These are phyloP conservation scores for Sphagnum contortum DNA, from an alignment of 225 moss, liverwort and hornwort species.

Conservation along the genomic window DNA sequence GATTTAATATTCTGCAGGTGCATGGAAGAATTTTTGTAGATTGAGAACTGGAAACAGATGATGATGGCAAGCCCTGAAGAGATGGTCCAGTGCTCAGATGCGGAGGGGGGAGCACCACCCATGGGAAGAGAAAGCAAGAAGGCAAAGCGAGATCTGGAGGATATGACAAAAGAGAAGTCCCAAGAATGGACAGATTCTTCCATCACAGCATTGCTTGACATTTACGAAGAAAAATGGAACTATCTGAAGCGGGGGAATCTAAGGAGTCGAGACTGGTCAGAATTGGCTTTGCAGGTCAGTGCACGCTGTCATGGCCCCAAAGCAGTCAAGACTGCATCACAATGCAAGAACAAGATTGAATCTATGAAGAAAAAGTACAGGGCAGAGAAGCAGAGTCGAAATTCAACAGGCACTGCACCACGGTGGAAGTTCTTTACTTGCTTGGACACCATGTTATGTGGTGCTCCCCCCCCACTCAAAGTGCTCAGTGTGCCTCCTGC, in stretches of 20 bases:
- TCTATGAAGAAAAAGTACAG: conserved; percentile 7
- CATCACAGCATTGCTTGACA: neutral
- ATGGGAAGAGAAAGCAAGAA: conserved; percentile 1
- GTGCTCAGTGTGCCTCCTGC: neutral
- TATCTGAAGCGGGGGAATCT: conserved; percentile 4
- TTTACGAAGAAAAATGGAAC: conserved; percentile 4
- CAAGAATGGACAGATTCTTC: conserved; percentile 4
- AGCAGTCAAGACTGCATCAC: neutral
- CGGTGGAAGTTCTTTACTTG: conserved; percentile 1
- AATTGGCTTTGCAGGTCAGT: neutral
- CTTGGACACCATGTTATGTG: conserved; percentile 1
- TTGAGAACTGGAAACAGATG: neutral
- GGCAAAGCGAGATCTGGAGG: neutral
- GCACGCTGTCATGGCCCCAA: neutral
- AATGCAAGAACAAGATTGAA: conserved; percentile 3
- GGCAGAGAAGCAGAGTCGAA: conserved; percentile 1
- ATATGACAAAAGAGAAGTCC: conserved; percentile 2
- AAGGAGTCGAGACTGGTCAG: neutral
- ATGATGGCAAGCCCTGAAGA: conserved; percentile 1
- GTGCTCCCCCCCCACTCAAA: neutral
- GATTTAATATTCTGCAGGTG: too few species aligned
- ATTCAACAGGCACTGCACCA: neutral
- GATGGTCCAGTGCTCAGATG: conserved; percentile 5
- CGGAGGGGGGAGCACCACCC: neutral
- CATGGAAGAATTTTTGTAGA: too few species aligned